Base-by-base conservation (phyloP, 1,284 basidiomycete genomes). In the Pterulicium gracile region DNA sequence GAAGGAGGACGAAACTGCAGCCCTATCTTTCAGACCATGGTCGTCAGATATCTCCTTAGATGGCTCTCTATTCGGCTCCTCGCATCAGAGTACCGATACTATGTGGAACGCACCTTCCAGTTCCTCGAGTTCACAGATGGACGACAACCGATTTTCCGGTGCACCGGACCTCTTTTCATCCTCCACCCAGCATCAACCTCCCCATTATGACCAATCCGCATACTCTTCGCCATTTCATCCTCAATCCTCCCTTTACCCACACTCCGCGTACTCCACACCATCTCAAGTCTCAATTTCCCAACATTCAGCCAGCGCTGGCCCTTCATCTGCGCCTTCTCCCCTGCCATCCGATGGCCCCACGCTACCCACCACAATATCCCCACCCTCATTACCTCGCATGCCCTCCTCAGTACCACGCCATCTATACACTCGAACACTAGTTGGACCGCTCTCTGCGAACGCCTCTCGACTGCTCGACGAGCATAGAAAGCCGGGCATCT, bases 371-470 rank as follows among this genome's bases (percentile, higher is more conserved):
- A 32, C n/a, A 32, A 32, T 32, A 32, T 32, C 27, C n/a, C 27
- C 27, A 10, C 36, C 58, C 59, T 52, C 58, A 56, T 51, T 57
- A 54, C 45, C 62, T 61, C 24, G 60, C 66, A 5, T 60, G 61
- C 13, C 61, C 65, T 32, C 69, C 76, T 27, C 64, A 47, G n/a
- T n/a, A n/a, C 71, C 78, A 18, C 70, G 79, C 17, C 77, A 79
- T 56, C 75, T 78, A 3, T 91, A 88, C 61, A 88, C 85, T 3
- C 78, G 88, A 43, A 93, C 91, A 1, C 75, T 95, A 3, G 88
- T 95, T 48, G 91, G 91, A 4, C 87, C 88, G 1, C 70, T 93
- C 15, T 85, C 84, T 19, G 79, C 89, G 13, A 88, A 88, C 57
- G 90, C 89, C 20, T 85, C 83, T 58, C 78, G 84, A 41, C 69